Conservation (phyloP, 768 basidiomycete genomes). For the Pisolithus orientalis region DNA sequence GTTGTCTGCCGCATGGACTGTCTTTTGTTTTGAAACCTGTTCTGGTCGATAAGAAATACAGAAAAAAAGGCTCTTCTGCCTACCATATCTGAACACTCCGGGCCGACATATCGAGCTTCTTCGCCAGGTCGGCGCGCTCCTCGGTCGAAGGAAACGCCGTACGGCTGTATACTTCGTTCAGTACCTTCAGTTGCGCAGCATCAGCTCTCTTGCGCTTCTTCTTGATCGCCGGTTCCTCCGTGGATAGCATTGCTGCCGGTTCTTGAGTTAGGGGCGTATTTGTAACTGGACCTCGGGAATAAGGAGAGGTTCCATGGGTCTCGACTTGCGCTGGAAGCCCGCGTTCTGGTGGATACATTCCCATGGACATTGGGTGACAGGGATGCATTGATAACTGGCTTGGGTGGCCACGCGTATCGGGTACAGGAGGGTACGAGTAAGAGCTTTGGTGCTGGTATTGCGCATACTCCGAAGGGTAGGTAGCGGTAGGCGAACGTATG, state of each 20-base stretch:
- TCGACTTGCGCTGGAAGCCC: constrained; percentile 35
- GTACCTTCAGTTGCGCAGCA: constrained; percentile 68
- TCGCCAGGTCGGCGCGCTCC: constrained; percentile 73
- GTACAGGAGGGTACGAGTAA: constrained; percentile 28
- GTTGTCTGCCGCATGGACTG: constrained; percentile 78
- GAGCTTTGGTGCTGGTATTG: constrained; percentile 35
- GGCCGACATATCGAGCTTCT: constrained; percentile 74
- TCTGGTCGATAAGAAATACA: constrained; percentile 16
- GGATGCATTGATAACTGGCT: constrained; percentile 22
- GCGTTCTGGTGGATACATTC: constrained; percentile 27
- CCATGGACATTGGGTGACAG: constrained; percentile 24
- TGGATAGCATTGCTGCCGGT: constrained; percentile 29
- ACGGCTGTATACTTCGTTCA: constrained; percentile 74
- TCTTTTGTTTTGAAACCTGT: constrained; percentile 84
- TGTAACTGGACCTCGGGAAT: constrained; percentile 37
- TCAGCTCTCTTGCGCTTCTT: constrained; percentile 87
- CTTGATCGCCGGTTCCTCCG: constrained; percentile 70
- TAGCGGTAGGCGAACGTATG: constrained; percentile 60
- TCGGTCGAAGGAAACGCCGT: constrained; percentile 88
- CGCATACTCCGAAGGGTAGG: constrained; percentile 52
- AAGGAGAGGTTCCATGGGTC: constrained; percentile 39
- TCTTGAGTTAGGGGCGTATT: constrained; percentile 28
- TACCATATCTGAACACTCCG: constrained; percentile 87
- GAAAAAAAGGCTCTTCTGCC: constrained; percentile 16
- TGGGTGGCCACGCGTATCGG: constrained; percentile 31